Evolutionary conservation across 2,329 filamentous ascomycete genomes (phyloP).

Genomic region (Pezicula radicicola): DNA sequence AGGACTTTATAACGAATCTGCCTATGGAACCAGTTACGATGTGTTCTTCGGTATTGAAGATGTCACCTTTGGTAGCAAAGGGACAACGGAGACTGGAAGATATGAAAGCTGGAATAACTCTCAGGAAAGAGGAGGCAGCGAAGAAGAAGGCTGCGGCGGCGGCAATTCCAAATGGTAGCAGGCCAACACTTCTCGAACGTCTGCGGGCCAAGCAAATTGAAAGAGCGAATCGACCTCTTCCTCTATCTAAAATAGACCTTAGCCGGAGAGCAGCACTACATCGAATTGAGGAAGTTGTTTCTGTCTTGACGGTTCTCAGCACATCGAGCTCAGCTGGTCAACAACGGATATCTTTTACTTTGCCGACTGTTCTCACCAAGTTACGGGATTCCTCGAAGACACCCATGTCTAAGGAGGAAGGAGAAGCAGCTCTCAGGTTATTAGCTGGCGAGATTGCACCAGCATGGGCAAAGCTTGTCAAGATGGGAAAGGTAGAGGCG

Average conservation of each 20-base stretch:
- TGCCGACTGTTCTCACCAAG: constrained; percentile 60
- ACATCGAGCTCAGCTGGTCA: constrained; percentile 47
- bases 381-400: constrained; percentile 61
- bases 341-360: constrained; percentile 61
- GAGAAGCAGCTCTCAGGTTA: constrained; percentile 42
- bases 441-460: constrained; percentile 43
- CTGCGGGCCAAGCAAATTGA: constrained; percentile 68
- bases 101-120: constrained; percentile 59
- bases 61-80: constrained; percentile 57
- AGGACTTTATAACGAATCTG: constrained; percentile 51
- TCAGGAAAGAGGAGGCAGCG: constrained; percentile 43
- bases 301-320: constrained; percentile 65
- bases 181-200: constrained; percentile 70
- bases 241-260: constrained; percentile 51
- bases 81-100: constrained; percentile 68
- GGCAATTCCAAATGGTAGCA: constrained; percentile 32
- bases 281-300: constrained; percentile 64
- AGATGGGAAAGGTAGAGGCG: constrained; percentile 39
- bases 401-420: constrained; percentile 44
- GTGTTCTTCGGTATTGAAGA: constrained; percentile 48
- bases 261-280: constrained; percentile 63
- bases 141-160: constrained; percentile 28
- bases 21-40: constrained; percentile 51
- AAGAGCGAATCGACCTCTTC: constrained; percentile 38
- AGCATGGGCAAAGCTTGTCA: constrained; percentile 46